Percentiles rank a stretch among this genome's conserved stretches.
These are phyloP conservation scores for Pulveroboletus sp. DNA, from an alignment of 768 basidiomycete species.

Conservation along the genomic window DNA sequence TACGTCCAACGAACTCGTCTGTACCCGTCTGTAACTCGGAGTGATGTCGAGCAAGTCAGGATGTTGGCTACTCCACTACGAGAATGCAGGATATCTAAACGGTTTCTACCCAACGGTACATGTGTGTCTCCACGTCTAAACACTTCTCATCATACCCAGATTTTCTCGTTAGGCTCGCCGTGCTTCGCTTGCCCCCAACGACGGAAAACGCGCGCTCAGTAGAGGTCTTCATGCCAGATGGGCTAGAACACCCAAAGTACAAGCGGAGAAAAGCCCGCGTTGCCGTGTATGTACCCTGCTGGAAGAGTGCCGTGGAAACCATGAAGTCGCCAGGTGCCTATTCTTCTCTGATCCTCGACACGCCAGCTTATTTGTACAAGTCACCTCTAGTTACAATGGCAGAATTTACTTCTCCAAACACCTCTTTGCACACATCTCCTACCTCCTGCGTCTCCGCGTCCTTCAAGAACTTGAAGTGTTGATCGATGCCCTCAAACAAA, in stretches of 20 bases:
- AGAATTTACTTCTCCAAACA: conserved; percentile 39
- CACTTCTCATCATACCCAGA: conserved; percentile 38
- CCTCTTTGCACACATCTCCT: conserved; percentile 54
- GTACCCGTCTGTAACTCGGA: not conserved
- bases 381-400: conserved; percentile 25
- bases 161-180: conserved; percentile 60
- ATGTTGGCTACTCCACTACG: conserved; percentile 70
- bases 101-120: conserved; percentile 58
- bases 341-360: not conserved
- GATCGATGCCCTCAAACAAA: conserved; percentile 25
- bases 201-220: conserved; percentile 26
- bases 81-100: conserved; percentile 46
- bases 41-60: conserved; percentile 44
- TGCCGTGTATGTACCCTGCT: conserved; percentile 60
- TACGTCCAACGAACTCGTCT: conserved; percentile 31
- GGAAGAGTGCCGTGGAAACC: conserved; percentile 44
- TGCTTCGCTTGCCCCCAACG: conserved; percentile 44
- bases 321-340: conserved; percentile 38
- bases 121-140: not conserved
- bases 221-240: conserved; percentile 48
- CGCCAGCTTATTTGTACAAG: conserved; percentile 4
- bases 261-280: conserved; percentile 43
- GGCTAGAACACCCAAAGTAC: conserved; percentile 65
- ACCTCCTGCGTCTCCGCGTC: conserved; percentile 68
- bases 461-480: conserved; percentile 74